These are phyloP conservation scores for Calonectria naviculata DNA, from an alignment of 2,329 filamentous ascomycete genomes.

Conservation along the genomic window DNA sequence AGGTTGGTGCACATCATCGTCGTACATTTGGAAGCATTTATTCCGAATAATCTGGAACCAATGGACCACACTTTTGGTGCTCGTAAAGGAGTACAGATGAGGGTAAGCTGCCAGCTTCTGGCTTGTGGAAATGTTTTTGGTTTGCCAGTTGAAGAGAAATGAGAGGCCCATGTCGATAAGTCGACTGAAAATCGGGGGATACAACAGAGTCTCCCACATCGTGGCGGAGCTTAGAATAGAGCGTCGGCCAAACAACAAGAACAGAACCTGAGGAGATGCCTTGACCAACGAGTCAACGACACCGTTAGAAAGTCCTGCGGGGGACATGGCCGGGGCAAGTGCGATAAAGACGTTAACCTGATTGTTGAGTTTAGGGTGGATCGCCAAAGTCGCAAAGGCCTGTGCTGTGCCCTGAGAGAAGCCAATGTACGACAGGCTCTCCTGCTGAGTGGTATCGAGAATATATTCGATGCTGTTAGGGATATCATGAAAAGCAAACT, in stretches of 20 bases:
- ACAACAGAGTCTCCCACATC: conserved; percentile 97
- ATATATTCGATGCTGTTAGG: conserved; percentile 95
- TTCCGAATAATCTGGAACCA: conserved; percentile 99
- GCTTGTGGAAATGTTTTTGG: conserved; percentile 82
- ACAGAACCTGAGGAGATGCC: conserved; percentile 91
- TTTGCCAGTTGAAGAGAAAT: conserved; percentile 92
- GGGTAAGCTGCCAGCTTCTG: conserved; percentile 97
- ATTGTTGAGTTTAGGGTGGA: conserved; percentile 91
- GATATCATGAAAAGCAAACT: conserved; percentile 98
- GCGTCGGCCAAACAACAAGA: conserved; percentile 90
- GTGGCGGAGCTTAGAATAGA: conserved; percentile 93
- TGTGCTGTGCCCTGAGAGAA: conserved; percentile 98
- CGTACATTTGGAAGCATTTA: conserved; percentile 97
- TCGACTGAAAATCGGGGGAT: conserved; percentile 91
- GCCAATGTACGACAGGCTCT: conserved; percentile 92
- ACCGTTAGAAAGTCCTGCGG: conserved; percentile 87
- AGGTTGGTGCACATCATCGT: conserved; percentile 88
- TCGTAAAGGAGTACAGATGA: conserved; percentile 96
- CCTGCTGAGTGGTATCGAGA: conserved; percentile 82
- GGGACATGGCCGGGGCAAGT: conserved; percentile 95
- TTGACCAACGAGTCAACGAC: conserved; percentile 95
- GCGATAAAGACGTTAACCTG: conserved; percentile 97
- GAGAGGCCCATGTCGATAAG: conserved; percentile 84
- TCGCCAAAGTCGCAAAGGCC: conserved; percentile 92
- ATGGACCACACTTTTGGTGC: conserved; percentile 96